These are phyloP conservation scores for Bryum argenteum DNA, from an alignment of 225 moss, liverwort and hornwort species.

Conservation along the genomic window DNA sequence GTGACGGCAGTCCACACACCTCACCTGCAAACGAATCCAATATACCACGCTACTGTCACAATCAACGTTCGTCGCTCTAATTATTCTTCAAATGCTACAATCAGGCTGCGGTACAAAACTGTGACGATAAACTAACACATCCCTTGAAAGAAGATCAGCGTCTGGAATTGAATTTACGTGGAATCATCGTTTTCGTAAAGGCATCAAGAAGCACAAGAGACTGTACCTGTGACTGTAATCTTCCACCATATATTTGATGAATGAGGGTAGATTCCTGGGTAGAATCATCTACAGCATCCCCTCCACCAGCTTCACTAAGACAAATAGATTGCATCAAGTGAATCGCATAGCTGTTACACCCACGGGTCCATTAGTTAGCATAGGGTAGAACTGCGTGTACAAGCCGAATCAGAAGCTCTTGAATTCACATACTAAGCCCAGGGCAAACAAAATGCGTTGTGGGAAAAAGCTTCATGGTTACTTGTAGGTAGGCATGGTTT, in stretches of 20 bases:
- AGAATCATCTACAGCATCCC: conserved; percentile 67
- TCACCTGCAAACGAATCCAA: conserved; percentile 80
- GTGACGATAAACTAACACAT: not conserved
- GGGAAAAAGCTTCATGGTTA: conserved; percentile 15
- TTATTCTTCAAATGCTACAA: conserved; percentile 8
- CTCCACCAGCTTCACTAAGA: conserved; percentile 85
- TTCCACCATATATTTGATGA: conserved; percentile 89
- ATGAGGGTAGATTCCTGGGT: conserved; percentile 85
- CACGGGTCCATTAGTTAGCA: conserved; percentile 21
- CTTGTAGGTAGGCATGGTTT: not conserved
- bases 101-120: not conserved
- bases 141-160: not conserved
- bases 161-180: not conserved
- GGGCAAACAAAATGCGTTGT: not conserved
- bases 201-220: conserved; percentile 14
- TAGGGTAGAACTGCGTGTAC: not conserved
- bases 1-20: conserved; percentile 89
- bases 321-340: conserved; percentile 95
- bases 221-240: conserved; percentile 86
- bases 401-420: conserved; percentile 20
- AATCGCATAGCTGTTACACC: conserved; percentile 69
- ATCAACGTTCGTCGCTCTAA: conserved; percentile 27
- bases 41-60: conserved; percentile 44
- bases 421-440: not conserved
- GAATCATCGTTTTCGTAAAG: conserved; percentile 9